Evolutionary conservation across 2,329 filamentous ascomycete species (phyloP).

Genomic region (Phoma herbarum): DNA sequence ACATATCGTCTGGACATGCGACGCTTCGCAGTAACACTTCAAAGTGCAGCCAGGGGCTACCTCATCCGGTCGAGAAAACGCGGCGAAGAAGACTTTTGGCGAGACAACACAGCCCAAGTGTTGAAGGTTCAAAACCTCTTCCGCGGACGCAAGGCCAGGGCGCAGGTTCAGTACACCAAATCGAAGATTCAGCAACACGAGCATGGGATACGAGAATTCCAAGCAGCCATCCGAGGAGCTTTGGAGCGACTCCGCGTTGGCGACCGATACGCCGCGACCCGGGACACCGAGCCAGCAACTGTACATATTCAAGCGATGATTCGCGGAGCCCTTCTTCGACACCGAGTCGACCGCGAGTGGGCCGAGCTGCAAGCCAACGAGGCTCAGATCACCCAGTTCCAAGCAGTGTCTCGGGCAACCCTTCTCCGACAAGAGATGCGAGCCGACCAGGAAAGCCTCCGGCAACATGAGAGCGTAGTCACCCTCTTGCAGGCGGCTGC

Average conservation of each 20-base stretch:
- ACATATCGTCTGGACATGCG: slow-evolving; percentile 85
- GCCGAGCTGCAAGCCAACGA: slow-evolving; percentile 57
- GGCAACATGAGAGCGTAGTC: slow-evolving; percentile 52
- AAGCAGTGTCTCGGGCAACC: slow-evolving; percentile 55
- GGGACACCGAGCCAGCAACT: slow-evolving; percentile 68
- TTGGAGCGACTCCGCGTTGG: slow-evolving; percentile 54
- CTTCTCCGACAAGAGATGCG: slow-evolving; percentile 51
- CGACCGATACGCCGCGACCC: slow-evolving; percentile 67
- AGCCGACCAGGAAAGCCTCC: slow-evolving; percentile 47
- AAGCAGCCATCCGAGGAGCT: slow-evolving; percentile 64
- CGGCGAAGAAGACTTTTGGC: slow-evolving; percentile 72
- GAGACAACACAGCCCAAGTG: slow-evolving; percentile 74
- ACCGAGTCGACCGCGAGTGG: slow-evolving; percentile 58
- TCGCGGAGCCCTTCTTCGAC: slow-evolving; percentile 72
- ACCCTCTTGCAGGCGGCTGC: slow-evolving; percentile 71
- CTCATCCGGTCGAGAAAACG: slow-evolving; percentile 71
- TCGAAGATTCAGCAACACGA: slow-evolving; percentile 57
- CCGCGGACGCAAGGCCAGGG: slow-evolving; percentile 67
- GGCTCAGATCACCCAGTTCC: slow-evolving; percentile 54
- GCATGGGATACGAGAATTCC: slow-evolving; percentile 60
- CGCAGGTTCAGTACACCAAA: slow-evolving; percentile 57
- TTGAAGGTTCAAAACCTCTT: slow-evolving; percentile 83
- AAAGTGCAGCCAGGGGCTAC: slow-evolving; percentile 80
- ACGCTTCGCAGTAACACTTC: slow-evolving; percentile 78
- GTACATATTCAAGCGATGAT: slow-evolving; percentile 63